Percentiles rank a stretch among this genome's conserved stretches.
Conservation (phyloP, 75 land plant species). For the Larix kaempferi region DNA sequence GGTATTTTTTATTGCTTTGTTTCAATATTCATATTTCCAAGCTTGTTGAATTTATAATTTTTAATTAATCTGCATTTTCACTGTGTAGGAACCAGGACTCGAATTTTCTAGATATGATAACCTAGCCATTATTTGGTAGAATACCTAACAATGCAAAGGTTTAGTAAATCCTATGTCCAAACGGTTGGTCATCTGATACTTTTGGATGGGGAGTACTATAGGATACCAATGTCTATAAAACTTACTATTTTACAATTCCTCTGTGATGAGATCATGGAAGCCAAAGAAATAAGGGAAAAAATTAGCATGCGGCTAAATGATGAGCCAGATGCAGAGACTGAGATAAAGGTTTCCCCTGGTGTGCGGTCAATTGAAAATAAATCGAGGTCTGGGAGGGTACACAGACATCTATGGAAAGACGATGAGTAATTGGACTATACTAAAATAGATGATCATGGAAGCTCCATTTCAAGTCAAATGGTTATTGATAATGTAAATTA, state of each 20-base stretch:
- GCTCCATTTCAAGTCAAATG: conserved; percentile 2
- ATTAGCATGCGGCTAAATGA: conserved; percentile 39
- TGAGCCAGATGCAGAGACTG: conserved; percentile 21
- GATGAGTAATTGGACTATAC: neutral
- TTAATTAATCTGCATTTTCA: neutral
- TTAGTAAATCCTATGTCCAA: conserved; percentile 29
- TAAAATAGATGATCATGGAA: conserved; percentile 21
- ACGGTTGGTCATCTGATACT: conserved; percentile 40
- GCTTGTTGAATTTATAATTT: neutral
- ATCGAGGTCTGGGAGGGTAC: conserved; percentile 10
- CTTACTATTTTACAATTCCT: conserved; percentile 68
- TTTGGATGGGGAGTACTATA: conserved; percentile 55
- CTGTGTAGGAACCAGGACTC: conserved; percentile 75
- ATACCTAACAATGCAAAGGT: conserved; percentile 47
- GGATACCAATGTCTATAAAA: conserved; percentile 44
- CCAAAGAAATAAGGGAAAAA: conserved; percentile 67
- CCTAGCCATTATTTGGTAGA: conserved; percentile 82
- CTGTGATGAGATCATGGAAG: conserved; percentile 81
- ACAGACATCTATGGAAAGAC: conserved; percentile 13
- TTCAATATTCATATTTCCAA: neutral
- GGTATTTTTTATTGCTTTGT: neutral
- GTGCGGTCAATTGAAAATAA: conserved; percentile 1
- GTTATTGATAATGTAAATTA: neutral
- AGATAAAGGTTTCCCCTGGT: neutral
- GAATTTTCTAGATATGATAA: conserved; percentile 66